A percentile compares a stretch with the other conserved stretches of the same genome.
These are phyloP conservation scores for Torulaspora maleeae DNA, from an alignment of 805 yeast species.

Conservation along the genomic window DNA sequence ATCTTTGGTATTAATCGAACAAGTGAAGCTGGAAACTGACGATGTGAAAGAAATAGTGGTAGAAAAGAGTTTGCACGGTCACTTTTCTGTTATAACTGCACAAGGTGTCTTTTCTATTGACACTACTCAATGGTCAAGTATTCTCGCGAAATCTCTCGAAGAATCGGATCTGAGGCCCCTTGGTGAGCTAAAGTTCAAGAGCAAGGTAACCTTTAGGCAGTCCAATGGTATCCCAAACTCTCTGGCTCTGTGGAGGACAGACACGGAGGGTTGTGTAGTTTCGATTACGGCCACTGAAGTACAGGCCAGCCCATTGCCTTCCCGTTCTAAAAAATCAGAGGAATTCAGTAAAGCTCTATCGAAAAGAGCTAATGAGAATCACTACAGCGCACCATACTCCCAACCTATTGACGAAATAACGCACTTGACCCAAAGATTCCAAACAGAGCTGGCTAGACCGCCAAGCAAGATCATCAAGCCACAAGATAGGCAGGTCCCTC, in stretches of 20 bases:
- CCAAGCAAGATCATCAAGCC: constrained; percentile 20
- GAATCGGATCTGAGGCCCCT: constrained; percentile 19
- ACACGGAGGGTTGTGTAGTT: background rate
- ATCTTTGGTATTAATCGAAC: constrained; percentile 25
- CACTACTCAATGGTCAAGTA: constrained; percentile 22
- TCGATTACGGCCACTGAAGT: constrained; percentile 6
- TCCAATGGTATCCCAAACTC: constrained; percentile 1
- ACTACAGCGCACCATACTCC: constrained; percentile 13
- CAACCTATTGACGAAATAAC: constrained; percentile 26
- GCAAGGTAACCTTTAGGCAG: constrained; percentile 8
- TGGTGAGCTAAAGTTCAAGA: constrained; percentile 13
- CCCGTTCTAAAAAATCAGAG: background rate
- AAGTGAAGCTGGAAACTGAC: constrained; percentile 7
- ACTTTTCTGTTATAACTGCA: constrained; percentile 7
- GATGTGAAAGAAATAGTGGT: constrained; percentile 5
- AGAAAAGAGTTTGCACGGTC: constrained; percentile 5
- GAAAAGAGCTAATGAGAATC: background rate
- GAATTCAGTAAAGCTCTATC: background rate
- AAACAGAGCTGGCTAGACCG: constrained; percentile 15
- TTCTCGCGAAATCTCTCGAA: constrained; percentile 16
- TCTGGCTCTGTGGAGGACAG: constrained; percentile 3
- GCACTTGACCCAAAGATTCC: constrained; percentile 15
- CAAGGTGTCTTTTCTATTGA: constrained; percentile 7
- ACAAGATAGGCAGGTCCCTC: constrained; percentile 20
- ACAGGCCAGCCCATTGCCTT: background rate